phyloP scores from a whole-genome alignment of 2,329 filamentous ascomycete species.

The Penicillium sp. region DNA sequence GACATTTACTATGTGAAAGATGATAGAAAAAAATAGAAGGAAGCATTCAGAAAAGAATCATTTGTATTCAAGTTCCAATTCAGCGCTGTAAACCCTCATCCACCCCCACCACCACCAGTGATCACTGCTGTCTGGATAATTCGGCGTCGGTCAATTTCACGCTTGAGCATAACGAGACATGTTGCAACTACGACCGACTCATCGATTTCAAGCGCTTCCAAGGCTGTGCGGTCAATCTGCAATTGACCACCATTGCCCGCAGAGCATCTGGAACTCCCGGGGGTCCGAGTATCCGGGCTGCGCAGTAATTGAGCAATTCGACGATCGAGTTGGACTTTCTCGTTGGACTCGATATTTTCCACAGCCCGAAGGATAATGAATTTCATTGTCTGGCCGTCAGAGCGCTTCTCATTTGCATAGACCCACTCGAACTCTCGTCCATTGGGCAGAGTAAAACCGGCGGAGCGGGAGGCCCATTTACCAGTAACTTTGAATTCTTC shows the following conservation, averaged over 20 bases:
- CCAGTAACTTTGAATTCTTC: slow-evolving; percentile 31
- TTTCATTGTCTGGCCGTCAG: slow-evolving; percentile 23
- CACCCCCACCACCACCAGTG: slow-evolving; percentile 26
- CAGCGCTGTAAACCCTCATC: not conserved
- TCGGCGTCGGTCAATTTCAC: slow-evolving; percentile 56
- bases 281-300: slow-evolving; percentile 38
- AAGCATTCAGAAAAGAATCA: too few species aligned
- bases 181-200: slow-evolving; percentile 52
- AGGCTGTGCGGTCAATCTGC: slow-evolving; percentile 47
- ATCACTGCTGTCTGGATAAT: slow-evolving; percentile 48
- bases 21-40: too few species aligned
- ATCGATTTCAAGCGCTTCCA: slow-evolving; percentile 26
- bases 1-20: too few species aligned
- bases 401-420: slow-evolving; percentile 46
- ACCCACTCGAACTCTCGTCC: slow-evolving; percentile 52
- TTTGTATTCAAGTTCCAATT: not conserved
- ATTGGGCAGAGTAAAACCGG: slow-evolving; percentile 44
- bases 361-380: slow-evolving; percentile 25
- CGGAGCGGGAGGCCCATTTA: slow-evolving; percentile 46
- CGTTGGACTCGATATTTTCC: slow-evolving; percentile 2
- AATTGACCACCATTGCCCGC: slow-evolving; percentile 45
- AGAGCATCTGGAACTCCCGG: slow-evolving; percentile 31
- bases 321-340: slow-evolving; percentile 11
- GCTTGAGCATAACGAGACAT: slow-evolving; percentile 59
- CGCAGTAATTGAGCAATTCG: slow-evolving; percentile 38